Evolutionary conservation across 176 grass and related monocot genomes (phyloP), one percentile per base, ranked within the genome.

Genomic region (Aegilops longissima): DNA sequence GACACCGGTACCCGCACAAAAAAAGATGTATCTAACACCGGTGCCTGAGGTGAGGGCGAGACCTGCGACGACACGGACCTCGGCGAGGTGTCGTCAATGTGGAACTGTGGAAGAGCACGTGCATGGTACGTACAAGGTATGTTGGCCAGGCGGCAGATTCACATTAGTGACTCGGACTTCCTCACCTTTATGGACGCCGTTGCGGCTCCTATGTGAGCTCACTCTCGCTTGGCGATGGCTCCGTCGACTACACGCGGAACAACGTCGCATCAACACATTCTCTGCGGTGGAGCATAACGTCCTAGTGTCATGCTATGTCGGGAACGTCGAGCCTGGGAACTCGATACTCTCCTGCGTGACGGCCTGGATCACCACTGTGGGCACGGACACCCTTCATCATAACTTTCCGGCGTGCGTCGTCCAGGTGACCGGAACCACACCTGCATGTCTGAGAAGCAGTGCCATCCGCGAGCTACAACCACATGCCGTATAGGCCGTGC

Each of bases 311-410:
- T 98, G 35, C 90, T 98, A 91, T 0, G 91, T 88, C 0, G 96
- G 96, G 3, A 98, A 98, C 87, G 86, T 90, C 6, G 96, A 91
- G 0, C 95, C 96, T 0, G 73, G 89, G 2, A 36, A 65, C 64
- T 78, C 93, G 51, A 94, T 87, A 16, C 85, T 97, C 12, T 98
- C 93, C 47, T 95, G 95, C 78, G 89, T 91, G 2, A 93, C 93
- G 45, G 88, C 91, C 6, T 95, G 91, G 93, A 95, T 95, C 73
- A 95, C 93, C 74, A 95, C 93, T 63, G 93, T 95, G 0, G 93
- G 93, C 0, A 90, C 93, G 0, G 93, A 93, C 5, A 98, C 93
- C 0, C 82, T 93, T 42, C 93, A 95, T 73, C 95, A 93, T 23
- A 88, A 93, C 87, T 98, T 98, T 89, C 95, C 93, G 12, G 95